Conservation (phyloP, 345 rosid species). For the Raphanus raphanistrum region DNA sequence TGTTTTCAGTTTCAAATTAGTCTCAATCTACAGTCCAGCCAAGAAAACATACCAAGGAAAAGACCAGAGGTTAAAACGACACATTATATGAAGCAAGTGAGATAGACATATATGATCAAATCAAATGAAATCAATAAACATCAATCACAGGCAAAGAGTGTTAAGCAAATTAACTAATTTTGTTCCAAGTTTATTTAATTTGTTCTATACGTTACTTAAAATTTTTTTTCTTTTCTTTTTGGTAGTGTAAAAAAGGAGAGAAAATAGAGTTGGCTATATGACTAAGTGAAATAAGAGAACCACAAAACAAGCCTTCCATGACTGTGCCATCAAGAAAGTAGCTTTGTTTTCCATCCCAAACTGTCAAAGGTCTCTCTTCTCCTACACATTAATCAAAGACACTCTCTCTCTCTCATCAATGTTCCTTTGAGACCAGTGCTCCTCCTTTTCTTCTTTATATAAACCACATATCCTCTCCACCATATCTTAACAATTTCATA, state of each 20-base stretch:
- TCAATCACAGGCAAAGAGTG: conserved; percentile 43
- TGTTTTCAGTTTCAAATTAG: not conserved
- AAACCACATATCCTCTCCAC: conserved; percentile 32
- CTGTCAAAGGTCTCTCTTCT: conserved; percentile 44
- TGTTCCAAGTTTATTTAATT: conserved; percentile 6
- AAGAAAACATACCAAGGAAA: conserved; percentile 18
- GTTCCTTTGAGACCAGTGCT: conserved; percentile 29
- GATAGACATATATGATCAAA: conserved; percentile 32
- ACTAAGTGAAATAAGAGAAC: conserved; percentile 38
- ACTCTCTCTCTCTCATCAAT: conserved; percentile 6
- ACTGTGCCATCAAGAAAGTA: conserved; percentile 58
- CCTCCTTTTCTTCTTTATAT: conserved; percentile 26
- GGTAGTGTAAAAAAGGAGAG: conserved; percentile 16
- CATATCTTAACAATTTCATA: conserved; percentile 22
- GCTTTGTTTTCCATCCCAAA: conserved; percentile 46
- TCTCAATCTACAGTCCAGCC: not conserved
- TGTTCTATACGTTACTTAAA: conserved; percentile 6
- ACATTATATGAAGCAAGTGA: conserved; percentile 1
- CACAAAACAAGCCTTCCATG: conserved; percentile 47
- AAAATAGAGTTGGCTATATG: conserved; percentile 47
- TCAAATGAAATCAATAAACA: conserved; percentile 35
- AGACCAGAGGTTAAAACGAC: not conserved
- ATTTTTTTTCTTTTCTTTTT: not conserved
- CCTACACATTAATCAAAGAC: conserved; percentile 32
- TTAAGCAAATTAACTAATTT: conserved; percentile 11